Evolutionary conservation across 192 early-diverging fungal species (phyloP).

Genomic region (Coemansia sp.): DNA sequence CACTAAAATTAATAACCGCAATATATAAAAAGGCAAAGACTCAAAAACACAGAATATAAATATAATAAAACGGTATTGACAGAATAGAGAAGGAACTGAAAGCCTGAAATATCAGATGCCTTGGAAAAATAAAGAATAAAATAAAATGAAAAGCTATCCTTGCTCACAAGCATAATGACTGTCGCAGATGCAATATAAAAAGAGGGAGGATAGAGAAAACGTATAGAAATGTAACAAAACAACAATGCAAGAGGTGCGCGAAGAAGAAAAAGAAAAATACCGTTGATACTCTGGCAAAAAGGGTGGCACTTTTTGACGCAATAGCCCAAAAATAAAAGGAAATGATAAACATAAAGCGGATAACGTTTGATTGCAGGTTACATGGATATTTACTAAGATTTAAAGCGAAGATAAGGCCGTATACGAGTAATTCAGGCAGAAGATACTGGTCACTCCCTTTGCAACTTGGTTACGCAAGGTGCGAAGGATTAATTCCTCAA

Average conservation of each 20-base stretch:
- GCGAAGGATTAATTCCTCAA: neutral
- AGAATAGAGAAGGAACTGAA: neutral
- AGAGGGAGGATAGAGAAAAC: neutral
- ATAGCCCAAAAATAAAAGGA: neutral
- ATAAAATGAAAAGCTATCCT: neutral
- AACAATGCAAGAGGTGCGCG: neutral
- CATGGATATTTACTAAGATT: neutral
- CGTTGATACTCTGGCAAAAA: neutral
- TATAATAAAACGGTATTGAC: no score
- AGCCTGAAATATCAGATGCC: neutral
- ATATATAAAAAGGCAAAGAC: neutral
- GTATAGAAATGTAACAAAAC: neutral
- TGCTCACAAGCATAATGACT: neutral
- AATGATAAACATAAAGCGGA: constrained; percentile 3
- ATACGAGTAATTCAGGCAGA: neutral
- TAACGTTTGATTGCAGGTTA: constrained; percentile 7
- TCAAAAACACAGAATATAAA: neutral
- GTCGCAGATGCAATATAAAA: neutral
- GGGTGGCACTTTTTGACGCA: neutral
- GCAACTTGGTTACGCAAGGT: neutral
- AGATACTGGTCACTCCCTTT: neutral
- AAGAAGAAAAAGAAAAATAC: constrained; percentile 1
- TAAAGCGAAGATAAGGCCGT: neutral
- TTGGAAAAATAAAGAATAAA: neutral
- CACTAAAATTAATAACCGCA: neutral